Base-by-base conservation (phyloP, 192 early-diverging fungal species). In the Coemansia sp. region DNA sequence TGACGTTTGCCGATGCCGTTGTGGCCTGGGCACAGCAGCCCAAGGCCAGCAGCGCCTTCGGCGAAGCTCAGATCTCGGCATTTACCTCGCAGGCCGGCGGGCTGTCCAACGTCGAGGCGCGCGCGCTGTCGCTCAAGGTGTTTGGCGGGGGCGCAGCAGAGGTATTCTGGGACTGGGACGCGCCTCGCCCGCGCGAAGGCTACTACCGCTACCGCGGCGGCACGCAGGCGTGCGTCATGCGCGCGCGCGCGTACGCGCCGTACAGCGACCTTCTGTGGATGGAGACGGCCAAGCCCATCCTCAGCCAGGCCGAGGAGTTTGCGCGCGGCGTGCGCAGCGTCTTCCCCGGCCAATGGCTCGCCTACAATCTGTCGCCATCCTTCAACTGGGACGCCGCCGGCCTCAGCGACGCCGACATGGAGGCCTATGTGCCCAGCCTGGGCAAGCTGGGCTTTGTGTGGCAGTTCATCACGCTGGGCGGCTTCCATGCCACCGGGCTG, bases 361-460 rank as follows among this genome's bases (percentile, higher is more conserved):
- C 94, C 20, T 98, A 98, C 86, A 98, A 98, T 85, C 73, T 98
- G 54, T 93, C 90, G 37, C 96, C 96, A 23, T 94, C 92, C 27
- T 98, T 97, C 87, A 98, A 98, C 88, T 98, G 95, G 94, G 92
- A 95, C 70, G 92, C 94, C 13, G 94, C 96, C 20, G 94, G 94
- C 41, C 88, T 96, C 88, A 87, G 78, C 33, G 96, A 98, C 75
- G 79, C 87, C 34, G 88, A 96, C 72, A 96, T 98, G 84, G 80
- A 87, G 40, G 74, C 73, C 59, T 98, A 91, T 72, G 87, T 96
- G 50, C 72, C 74, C 19, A 87, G 92, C 57, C 83, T 98, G 25
- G 94, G 91, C 59, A 85, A 85, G 71, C 84, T 96, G 9, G 94
- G 96, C n/a, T 98, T 98, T 82, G 85, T 84, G 34, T 98, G 95